Evolutionary conservation across 2,329 filamentous ascomycete species (phyloP).

Genomic region (Cladosporium sp.): DNA sequence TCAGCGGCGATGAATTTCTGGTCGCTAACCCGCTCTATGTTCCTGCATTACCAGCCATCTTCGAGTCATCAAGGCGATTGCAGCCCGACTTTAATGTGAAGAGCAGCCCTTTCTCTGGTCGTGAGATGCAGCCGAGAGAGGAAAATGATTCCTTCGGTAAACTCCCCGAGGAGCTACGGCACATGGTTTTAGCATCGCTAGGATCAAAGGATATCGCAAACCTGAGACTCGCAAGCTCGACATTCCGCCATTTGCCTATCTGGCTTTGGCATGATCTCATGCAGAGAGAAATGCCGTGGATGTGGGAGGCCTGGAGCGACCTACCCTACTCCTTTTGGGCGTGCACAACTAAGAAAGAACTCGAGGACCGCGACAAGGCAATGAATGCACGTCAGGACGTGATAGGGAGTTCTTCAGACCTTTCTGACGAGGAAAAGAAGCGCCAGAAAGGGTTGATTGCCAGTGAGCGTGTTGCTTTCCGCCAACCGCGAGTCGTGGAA

Average conservation of each 20-base stretch:
- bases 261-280: slow-evolving; percentile 14
- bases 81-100: background rate
- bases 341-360: background rate
- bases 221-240: slow-evolving; percentile 13
- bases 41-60: background rate
- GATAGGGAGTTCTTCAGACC: background rate
- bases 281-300: slow-evolving; percentile 15
- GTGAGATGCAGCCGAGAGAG: too few species aligned
- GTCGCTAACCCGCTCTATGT: background rate
- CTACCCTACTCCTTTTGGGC: background rate
- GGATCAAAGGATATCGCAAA: slow-evolving; percentile 8
- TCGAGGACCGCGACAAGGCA: background rate
- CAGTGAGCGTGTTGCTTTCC: background rate
- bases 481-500: background rate
- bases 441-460: background rate
- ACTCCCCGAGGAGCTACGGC: background rate
- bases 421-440: background rate
- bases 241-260: slow-evolving; percentile 16
- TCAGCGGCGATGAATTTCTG: background rate
- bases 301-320: slow-evolving; percentile 18
- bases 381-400: background rate
- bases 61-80: background rate
- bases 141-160: background rate
- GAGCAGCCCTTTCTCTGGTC: background rate
- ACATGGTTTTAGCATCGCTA: slow-evolving; percentile 7